phyloP scores from a whole-genome alignment of 352 stramenopile genomes.

The Phytophthora syringae region DNA sequence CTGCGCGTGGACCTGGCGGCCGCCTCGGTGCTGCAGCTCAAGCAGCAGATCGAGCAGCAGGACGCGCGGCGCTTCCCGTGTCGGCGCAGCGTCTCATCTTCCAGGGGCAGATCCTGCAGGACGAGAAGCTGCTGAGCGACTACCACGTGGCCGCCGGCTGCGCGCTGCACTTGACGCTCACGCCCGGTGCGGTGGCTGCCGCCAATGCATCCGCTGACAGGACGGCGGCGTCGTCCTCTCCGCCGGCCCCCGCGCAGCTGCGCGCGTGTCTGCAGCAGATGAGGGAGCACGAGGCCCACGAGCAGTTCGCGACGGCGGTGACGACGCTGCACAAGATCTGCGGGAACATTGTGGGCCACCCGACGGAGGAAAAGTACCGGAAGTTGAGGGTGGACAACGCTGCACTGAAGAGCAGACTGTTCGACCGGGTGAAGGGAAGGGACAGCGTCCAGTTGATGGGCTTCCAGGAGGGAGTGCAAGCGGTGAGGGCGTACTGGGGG shows the following conservation, averaged over 20 bases:
- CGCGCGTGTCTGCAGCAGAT: conserved; percentile 66
- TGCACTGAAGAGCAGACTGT: conserved; percentile 64
- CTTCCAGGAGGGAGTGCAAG: conserved; percentile 74
- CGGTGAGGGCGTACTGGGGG: conserved; percentile 45
- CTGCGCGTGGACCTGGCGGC: conserved; percentile 50
- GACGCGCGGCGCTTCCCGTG: conserved; percentile 61
- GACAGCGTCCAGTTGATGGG: conserved; percentile 72
- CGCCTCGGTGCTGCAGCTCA: conserved; percentile 67
- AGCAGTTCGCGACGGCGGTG: conserved; percentile 54
- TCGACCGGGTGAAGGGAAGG: conserved; percentile 61
- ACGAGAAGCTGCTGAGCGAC: conserved; percentile 66
- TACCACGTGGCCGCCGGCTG: conserved; percentile 72
- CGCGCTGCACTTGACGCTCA: conserved; percentile 78
- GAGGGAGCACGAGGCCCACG: conserved; percentile 38
- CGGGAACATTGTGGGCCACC: conserved; percentile 77
- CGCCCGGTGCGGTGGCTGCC: conserved; percentile 31
- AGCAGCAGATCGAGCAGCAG: conserved; percentile 68
- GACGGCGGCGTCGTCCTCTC: neutral
- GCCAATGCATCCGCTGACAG: conserved; percentile 17
- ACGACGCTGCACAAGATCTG: conserved; percentile 85
- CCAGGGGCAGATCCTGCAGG: conserved; percentile 85
- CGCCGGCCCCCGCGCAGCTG: conserved; percentile 38
- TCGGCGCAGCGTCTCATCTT: conserved; percentile 86
- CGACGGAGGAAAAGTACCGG: conserved; percentile 80
- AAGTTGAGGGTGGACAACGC: conserved; percentile 77